Conservation (phyloP, 1,139 yeast species). For the Wickerhamomyces sp. region DNA sequence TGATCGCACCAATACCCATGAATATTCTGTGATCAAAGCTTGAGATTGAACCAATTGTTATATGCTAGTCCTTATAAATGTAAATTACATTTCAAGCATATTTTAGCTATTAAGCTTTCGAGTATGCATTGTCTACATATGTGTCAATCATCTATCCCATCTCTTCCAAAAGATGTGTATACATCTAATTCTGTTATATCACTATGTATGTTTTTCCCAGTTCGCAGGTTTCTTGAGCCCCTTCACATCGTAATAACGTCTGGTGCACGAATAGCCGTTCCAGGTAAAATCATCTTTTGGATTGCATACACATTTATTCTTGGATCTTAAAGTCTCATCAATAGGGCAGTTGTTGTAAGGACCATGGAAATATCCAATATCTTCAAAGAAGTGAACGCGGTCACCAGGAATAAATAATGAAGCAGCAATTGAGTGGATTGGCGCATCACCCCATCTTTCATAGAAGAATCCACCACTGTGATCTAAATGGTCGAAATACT, state of each 20-base stretch:
- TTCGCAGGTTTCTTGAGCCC: slow-evolving; percentile 66
- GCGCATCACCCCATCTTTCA: slow-evolving; percentile 97
- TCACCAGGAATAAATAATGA: slow-evolving; percentile 61
- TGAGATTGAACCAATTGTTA: too few relatives aligned
- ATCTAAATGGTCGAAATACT: slow-evolving; percentile 71
- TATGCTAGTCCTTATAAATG: too few relatives aligned
- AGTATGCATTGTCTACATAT: too few relatives aligned
- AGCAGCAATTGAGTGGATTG: slow-evolving; percentile 83
- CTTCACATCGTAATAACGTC: slow-evolving; percentile 61
- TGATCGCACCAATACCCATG: too few relatives aligned
- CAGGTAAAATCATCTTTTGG: slow-evolving; percentile 73
- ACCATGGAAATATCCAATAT: slow-evolving; percentile 78
- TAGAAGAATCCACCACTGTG: slow-evolving; percentile 83
- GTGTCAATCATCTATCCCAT: too few relatives aligned
- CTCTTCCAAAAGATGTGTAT: too few relatives aligned
- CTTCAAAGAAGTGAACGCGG: slow-evolving; percentile 73
- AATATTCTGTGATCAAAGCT: too few relatives aligned
- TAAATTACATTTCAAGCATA: too few relatives aligned
- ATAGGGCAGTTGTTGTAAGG: slow-evolving; percentile 84
- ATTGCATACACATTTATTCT: slow-evolving; percentile 65
- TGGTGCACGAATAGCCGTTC: slow-evolving; percentile 82
- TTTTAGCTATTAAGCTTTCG: too few relatives aligned
- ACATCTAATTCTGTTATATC: too few relatives aligned
- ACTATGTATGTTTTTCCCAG: slow-evolving; percentile 68
- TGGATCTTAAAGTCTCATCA: slow-evolving; percentile 47